Conservation (phyloP, 2,329 filamentous ascomycete genomes). For the Dactylellina haptotyla region DNA sequence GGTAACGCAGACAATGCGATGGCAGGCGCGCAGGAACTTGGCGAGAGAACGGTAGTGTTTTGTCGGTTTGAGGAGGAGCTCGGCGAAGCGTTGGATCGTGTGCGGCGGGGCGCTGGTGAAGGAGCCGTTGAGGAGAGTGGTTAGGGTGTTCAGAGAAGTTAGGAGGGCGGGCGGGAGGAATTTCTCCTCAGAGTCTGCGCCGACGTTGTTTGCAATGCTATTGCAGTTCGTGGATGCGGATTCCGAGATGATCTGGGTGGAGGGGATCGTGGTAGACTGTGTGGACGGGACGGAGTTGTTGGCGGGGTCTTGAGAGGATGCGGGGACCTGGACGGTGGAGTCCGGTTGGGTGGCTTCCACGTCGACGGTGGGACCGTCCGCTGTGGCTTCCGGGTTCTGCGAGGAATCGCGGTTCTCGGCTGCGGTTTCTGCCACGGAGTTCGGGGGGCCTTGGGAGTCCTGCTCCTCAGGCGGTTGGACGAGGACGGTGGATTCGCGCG, state of each 20-base stretch:
- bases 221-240: neutral
- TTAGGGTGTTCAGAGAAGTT: conserved; percentile 59
- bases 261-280: conserved; percentile 42
- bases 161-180: conserved; percentile 58
- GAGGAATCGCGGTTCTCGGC: conserved; percentile 30
- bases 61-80: conserved; percentile 80
- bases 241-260: conserved; percentile 39
- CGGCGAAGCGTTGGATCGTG: conserved; percentile 89
- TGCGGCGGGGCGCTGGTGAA: conserved; percentile 85
- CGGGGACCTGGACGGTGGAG: conserved; percentile 6
- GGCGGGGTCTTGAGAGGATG: conserved; percentile 18
- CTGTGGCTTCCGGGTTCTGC: neutral
- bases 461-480: conserved; percentile 45
- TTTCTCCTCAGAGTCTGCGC: conserved; percentile 2
- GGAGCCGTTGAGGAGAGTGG: conserved; percentile 69
- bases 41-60: conserved; percentile 83
- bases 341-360: conserved; percentile 45
- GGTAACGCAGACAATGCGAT: conserved; percentile 89
- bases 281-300: conserved; percentile 4
- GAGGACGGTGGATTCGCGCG: conserved; percentile 42
- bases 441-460: conserved; percentile 19
- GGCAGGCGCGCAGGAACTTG: conserved; percentile 87
- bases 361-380: conserved; percentile 18
- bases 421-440: conserved; percentile 1
- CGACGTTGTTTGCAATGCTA: neutral